phyloP scores from a whole-genome alignment of 768 basidiomycete species.

The Russula dissimulans region DNA sequence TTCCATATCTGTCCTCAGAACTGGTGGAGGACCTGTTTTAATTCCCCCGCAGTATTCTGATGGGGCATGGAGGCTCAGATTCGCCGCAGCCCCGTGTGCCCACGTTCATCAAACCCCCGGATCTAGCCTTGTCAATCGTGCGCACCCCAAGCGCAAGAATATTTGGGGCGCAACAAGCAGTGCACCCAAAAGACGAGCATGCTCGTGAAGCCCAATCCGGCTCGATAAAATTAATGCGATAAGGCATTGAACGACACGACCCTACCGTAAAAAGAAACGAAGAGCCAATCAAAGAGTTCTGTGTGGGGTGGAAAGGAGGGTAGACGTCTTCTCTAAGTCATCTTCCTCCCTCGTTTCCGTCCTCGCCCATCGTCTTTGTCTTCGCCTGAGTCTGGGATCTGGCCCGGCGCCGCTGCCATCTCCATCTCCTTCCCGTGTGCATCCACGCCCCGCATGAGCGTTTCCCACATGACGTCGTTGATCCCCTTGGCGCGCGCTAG shows the following conservation, averaged over 20 bases:
- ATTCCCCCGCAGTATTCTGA: conserved; percentile 2
- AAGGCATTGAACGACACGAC: not conserved
- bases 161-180: not conserved
- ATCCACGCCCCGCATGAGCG: conserved; percentile 58
- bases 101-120: conserved; percentile 1
- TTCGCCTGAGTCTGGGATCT: conserved; percentile 7
- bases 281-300: not conserved
- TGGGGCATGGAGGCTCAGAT: not conserved
- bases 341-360: conserved; percentile 18
- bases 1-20: not conserved
- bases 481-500: conserved; percentile 81
- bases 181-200: conserved; percentile 1
- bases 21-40: not conserved
- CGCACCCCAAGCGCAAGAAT: not conserved
- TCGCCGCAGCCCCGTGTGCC: not conserved
- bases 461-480: conserved; percentile 92
- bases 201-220: not conserved
- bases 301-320: not conserved
- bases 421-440: conserved; percentile 27
- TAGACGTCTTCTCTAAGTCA: not conserved
- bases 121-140: not conserved
- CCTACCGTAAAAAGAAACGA: not conserved
- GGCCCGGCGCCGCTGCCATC: not conserved
- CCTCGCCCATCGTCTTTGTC: conserved; percentile 1
- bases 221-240: conserved; percentile 4